These are phyloP conservation scores for Auxenochlorella pyrenoidosa DNA, from an alignment of 139 green algal genomes.

Conservation along the genomic window DNA sequence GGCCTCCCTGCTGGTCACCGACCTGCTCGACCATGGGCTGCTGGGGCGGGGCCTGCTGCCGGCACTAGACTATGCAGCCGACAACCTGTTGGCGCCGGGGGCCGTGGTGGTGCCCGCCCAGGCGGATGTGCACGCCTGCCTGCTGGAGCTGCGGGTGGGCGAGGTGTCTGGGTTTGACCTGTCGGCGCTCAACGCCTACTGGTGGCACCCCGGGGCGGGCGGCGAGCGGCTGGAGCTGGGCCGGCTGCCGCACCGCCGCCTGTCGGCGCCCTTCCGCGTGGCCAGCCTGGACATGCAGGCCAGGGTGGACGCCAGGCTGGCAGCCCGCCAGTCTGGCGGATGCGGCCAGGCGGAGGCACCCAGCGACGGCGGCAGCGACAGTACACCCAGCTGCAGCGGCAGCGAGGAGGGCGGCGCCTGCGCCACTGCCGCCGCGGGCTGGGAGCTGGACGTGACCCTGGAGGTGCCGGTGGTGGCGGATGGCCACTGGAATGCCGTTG, in stretches of 20 bases:
- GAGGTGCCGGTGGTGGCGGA: conserved; percentile 30
- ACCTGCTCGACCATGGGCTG: conserved; percentile 70
- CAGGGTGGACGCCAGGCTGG: conserved; percentile 13
- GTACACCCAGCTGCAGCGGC: background rate
- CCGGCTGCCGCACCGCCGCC: conserved; percentile 36
- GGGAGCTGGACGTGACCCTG: conserved; percentile 52
- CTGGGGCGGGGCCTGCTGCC: conserved; percentile 60
- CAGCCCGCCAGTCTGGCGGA: background rate
- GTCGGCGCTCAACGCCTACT: conserved; percentile 68
- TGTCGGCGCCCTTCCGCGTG: conserved; percentile 63
- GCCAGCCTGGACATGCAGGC: conserved; percentile 66
- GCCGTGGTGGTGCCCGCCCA: conserved; percentile 48
- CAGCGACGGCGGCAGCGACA: background rate
- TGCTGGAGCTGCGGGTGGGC: conserved; percentile 57
- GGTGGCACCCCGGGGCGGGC: conserved; percentile 66
- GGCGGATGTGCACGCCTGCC: conserved; percentile 49
- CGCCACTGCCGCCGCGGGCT: background rate
- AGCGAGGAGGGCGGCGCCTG: background rate
- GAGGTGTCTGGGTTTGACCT: conserved; percentile 75
- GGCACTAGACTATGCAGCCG: conserved; percentile 58
- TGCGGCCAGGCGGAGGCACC: background rate
- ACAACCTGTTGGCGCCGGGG: conserved; percentile 47
- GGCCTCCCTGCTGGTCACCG: conserved; percentile 68
- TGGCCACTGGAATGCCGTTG: conserved; percentile 73
- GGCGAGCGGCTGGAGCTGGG: conserved; percentile 57